Percentiles rank a stretch among this genome's conserved stretches.
Conservation (phyloP, 257 asterid genomes). For the Perilla frutescens region DNA sequence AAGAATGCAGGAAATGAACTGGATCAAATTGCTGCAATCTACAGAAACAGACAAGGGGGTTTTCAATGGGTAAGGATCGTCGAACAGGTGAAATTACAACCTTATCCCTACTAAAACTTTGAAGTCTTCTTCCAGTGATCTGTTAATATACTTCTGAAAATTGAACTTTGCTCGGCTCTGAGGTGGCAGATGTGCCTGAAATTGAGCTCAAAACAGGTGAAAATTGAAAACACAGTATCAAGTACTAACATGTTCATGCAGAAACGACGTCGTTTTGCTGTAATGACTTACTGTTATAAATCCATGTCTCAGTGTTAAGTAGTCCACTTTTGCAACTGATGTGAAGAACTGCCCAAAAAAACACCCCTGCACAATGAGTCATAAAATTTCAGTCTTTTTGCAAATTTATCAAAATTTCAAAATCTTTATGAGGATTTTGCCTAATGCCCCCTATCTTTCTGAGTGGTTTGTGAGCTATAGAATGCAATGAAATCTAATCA, state of each 20-base stretch:
- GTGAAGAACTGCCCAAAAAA: conserved; percentile 74
- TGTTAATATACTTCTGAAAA: conserved; percentile 73
- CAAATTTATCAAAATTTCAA: not conserved
- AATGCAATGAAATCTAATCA: too few species aligned
- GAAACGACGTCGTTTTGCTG: not conserved
- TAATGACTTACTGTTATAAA: conserved; percentile 59
- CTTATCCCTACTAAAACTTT: conserved; percentile 80
- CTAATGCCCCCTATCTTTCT: too few species aligned
- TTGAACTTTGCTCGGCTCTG: conserved; percentile 67
- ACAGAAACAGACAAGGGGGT: not conserved
- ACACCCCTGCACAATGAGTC: conserved; percentile 56
- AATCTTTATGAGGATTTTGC: too few species aligned
- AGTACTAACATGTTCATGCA: not conserved
- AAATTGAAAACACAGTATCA: not conserved
- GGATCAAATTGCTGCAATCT: not conserved
- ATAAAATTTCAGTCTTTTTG: not conserved
- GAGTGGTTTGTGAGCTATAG: too few species aligned
- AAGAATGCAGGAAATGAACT: not conserved
- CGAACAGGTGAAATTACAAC: conserved; percentile 34
- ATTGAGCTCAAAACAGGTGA: not conserved
- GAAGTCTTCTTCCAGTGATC: conserved; percentile 83
- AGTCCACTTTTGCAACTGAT: conserved; percentile 81
- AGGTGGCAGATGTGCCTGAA: conserved; percentile 87
- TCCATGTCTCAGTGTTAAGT: conserved; percentile 80
- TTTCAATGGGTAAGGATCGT: not conserved